Evolutionary conservation across 352 stramenopile genomes (phyloP), one percentile per base, ranked within the genome.

Genomic region (Phytophthora sansomeana): DNA sequence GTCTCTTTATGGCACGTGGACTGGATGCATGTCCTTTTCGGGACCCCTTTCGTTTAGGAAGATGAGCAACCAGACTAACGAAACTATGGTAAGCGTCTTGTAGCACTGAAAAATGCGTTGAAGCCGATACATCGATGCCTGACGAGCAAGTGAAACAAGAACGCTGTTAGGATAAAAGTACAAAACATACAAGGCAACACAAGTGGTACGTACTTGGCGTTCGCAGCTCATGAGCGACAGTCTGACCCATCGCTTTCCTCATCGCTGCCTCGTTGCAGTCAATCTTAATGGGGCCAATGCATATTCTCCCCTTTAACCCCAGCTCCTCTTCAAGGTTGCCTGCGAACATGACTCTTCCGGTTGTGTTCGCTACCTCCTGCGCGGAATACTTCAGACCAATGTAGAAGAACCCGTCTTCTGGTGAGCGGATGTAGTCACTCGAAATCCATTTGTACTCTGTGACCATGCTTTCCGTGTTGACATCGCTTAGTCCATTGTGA

Each of bases 371-470:
- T 28, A 63, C 52, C 16, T 73, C 68, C 17, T 53, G 38, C 3
- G 54, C 47, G 33, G 66, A 63, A 63, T 91, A 92, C 47, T 82
- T 90, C 35, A 92, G 43, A 5, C 85, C 85, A 38, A 90, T 21
- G 58, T 92, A 94, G 13, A 92, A 65, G 46, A 88, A 94, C 9
- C 85, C 83, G 49, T 94, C 84, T 53, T 76, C 72, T 0, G 68
- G 72, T 26, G 87, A 76, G 14, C 73, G 75, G 30, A 92, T 94
- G 66, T 90, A 90, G 41, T 89, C 79, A 38, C 70, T 87, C 26
- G 75, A 75, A 35, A 91, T 78, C 58, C 70, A 78, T 36, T 85
- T 91, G 59, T 73, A 77, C 14, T 71, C 69, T 29, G 35, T 58
- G 46, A 30, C 48, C 19, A 4, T 24, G 30, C 56, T 36, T 21